These are phyloP conservation scores for Trichophyton benhamiae DNA, from an alignment of 2,329 filamentous ascomycete species.

Conservation along the genomic window DNA sequence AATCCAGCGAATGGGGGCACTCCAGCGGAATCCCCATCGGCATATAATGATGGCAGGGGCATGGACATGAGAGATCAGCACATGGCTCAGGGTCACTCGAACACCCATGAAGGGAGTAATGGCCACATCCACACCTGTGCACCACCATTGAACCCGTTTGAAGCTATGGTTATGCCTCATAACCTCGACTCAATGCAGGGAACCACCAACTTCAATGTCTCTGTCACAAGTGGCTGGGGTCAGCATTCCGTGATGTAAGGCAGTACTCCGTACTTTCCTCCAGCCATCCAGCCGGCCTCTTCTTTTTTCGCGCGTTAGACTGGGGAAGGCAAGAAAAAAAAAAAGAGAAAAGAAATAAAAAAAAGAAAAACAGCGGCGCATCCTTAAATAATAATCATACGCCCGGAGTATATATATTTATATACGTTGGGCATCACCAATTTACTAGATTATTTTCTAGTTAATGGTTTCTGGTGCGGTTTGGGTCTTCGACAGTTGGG, in stretches of 20 bases:
- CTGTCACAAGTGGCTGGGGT: conserved; percentile 20
- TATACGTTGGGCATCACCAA: background rate
- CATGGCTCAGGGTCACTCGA: background rate
- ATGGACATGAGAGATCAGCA: background rate
- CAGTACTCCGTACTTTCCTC: background rate
- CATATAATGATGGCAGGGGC: background rate
- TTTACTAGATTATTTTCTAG: background rate
- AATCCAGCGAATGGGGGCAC: background rate
- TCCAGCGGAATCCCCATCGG: background rate
- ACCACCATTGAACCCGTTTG: conserved; percentile 4
- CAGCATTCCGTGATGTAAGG: conserved; percentile 9
- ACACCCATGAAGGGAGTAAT: background rate
- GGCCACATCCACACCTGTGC: conserved; percentile 1
- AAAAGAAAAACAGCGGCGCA: background rate
- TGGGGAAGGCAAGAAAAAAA: background rate
- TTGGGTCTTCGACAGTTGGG: background rate
- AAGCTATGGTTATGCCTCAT: conserved; percentile 11
- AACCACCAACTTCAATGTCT: conserved; percentile 16
- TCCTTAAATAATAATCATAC: background rate
- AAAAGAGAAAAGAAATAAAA: background rate
- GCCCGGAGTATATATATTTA: background rate
- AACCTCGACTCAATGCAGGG: conserved; percentile 7
- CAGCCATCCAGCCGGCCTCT: no score
- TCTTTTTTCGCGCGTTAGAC: no score
- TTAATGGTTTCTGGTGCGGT: background rate